Conservation (phyloP, 2,329 filamentous ascomycete species). For the Colletotrichum echinochloae region DNA sequence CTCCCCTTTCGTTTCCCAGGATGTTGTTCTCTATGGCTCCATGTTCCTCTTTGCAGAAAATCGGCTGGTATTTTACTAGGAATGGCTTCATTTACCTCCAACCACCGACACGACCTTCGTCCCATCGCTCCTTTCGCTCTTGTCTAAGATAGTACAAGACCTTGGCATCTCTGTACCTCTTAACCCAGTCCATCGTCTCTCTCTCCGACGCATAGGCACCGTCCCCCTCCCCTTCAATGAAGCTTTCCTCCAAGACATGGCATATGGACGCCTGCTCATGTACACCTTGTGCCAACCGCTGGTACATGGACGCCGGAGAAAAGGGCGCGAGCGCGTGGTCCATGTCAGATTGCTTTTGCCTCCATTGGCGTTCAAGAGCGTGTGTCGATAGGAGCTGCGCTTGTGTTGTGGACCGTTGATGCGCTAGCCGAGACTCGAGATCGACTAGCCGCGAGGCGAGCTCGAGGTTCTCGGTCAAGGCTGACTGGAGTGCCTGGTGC, state of each 20-base stretch:
- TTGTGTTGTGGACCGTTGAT: conserved; percentile 78
- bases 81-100: conserved; percentile 76
- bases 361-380: conserved; percentile 92
- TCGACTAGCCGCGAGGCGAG: conserved; percentile 73
- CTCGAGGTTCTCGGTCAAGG: conserved; percentile 78
- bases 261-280: conserved; percentile 87
- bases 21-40: too few relatives aligned
- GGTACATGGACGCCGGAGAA: conserved; percentile 87
- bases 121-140: conserved; percentile 93
- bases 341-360: conserved; percentile 88
- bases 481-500: conserved; percentile 71
- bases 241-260: conserved; percentile 89
- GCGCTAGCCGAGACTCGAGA: conserved; percentile 67
- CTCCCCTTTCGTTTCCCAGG: neutral
- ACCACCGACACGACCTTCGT: conserved; percentile 93
- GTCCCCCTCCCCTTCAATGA: conserved; percentile 72
- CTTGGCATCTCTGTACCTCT: conserved; percentile 82
- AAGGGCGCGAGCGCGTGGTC: conserved; percentile 87
- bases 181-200: conserved; percentile 87
- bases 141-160: conserved; percentile 82
- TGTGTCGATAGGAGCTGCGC: conserved; percentile 85
- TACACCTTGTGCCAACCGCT: conserved; percentile 79
- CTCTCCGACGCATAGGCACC: conserved; percentile 73
- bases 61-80: neutral
- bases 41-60: neutral